Percentiles rank a stretch among this genome's conserved stretches.
Evolutionary conservation across 2,329 filamentous ascomycete genomes (phyloP).

Genomic region (Daldinia sp.): DNA sequence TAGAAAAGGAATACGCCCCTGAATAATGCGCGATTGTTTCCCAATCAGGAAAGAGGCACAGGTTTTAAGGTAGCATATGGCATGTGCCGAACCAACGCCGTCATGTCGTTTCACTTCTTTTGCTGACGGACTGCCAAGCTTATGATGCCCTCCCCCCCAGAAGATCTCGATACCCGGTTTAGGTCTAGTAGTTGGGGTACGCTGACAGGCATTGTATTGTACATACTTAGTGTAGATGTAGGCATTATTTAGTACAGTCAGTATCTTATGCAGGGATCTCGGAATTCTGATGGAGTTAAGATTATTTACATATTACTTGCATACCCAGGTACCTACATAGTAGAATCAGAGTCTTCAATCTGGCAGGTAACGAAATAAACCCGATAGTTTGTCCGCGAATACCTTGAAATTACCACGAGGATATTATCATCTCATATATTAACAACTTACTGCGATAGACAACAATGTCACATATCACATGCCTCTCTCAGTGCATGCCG

Average conservation of each 20-base stretch:
- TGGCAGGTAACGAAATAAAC: neutral
- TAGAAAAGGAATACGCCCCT: neutral
- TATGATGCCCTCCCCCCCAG: neutral
- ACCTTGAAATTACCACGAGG: neutral
- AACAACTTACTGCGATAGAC: too few relatives aligned
- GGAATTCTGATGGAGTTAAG: neutral
- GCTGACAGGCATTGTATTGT: neutral
- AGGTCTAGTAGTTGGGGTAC: neutral
- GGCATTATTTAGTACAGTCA: too few relatives aligned
- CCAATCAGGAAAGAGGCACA: neutral
- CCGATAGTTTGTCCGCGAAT: neutral
- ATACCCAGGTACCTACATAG: too few relatives aligned
- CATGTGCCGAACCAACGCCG: neutral
- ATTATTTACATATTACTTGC: too few relatives aligned
- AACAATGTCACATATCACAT: too few relatives aligned
- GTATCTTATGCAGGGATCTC: neutral
- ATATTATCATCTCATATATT: too few relatives aligned
- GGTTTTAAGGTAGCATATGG: neutral
- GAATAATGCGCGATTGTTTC: constrained; percentile 1
- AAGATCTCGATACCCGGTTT: neutral
- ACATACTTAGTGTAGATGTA: neutral
- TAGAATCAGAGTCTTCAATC: neutral
- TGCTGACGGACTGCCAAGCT: neutral
- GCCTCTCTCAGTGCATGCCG: too few relatives aligned
- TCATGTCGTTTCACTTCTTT: neutral